Conservation (phyloP, 352 stramenopile species). For the Phytophthora pluvialis region DNA sequence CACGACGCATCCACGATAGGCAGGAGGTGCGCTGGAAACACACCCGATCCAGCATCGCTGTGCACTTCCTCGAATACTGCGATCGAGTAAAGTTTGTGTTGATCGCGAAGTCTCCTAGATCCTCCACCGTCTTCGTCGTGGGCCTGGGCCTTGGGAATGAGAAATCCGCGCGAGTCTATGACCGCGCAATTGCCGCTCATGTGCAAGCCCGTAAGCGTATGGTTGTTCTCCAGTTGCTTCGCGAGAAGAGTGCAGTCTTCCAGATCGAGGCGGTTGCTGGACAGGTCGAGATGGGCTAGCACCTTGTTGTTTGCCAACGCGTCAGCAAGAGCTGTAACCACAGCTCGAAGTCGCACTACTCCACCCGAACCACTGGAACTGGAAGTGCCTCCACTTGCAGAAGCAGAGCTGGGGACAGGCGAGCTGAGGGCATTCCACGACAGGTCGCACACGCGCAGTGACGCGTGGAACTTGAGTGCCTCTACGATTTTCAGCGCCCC, state of each 20-base stretch:
- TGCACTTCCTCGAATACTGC: conserved; percentile 75
- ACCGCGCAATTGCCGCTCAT: conserved; percentile 79
- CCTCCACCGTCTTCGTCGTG: conserved; percentile 31
- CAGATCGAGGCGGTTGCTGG: conserved; percentile 73
- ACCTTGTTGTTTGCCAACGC: conserved; percentile 83
- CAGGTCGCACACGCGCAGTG: conserved; percentile 71
- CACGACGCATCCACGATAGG: conserved; percentile 72
- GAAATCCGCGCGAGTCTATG: conserved; percentile 72
- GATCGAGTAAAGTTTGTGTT: conserved; percentile 84
- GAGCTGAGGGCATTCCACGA: conserved; percentile 81
- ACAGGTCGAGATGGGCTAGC: conserved; percentile 69
- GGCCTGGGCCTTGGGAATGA: conserved; percentile 57
- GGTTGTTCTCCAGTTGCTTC: conserved; percentile 72
- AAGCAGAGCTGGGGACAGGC: conserved; percentile 17
- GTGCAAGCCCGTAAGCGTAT: conserved; percentile 74
- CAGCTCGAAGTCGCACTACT: conserved; percentile 44
- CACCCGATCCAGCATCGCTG: conserved; percentile 56
- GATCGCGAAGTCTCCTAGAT: conserved; percentile 51
- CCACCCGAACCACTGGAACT: not conserved
- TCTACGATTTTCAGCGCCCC: conserved; percentile 79
- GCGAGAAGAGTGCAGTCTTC: conserved; percentile 67
- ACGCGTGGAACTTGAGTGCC: conserved; percentile 75
- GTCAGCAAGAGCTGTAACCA: conserved; percentile 63
- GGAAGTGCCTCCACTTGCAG: not conserved
- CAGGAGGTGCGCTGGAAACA: conserved; percentile 56